Evolutionary conservation across 495 filamentous ascomycete genomes (phyloP).

Genomic region (Neurospora africana): DNA sequence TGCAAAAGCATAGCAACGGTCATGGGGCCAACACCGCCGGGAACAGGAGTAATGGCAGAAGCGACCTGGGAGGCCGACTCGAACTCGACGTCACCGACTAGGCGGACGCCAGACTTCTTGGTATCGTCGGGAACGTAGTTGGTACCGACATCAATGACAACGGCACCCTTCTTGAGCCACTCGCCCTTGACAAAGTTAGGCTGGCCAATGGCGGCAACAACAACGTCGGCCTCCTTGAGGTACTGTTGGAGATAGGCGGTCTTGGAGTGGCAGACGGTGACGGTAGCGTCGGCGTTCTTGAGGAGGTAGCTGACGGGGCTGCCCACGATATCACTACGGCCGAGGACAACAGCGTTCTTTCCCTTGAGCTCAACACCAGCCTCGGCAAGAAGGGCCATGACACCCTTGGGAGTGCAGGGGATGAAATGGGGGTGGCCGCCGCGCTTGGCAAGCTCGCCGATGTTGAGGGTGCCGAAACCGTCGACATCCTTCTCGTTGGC

Average conservation of each 20-base stretch:
- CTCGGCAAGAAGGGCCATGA: conserved; percentile 83
- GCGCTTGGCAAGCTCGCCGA: conserved; percentile 91
- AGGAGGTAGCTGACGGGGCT: conserved; percentile 92
- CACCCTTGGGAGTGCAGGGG: conserved; percentile 92
- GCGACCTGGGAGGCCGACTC: conserved; percentile 77
- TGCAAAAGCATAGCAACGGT: conserved; percentile 94
- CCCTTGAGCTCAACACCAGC: conserved; percentile 73
- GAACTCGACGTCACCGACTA: conserved; percentile 95
- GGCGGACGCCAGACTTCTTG: conserved; percentile 82
- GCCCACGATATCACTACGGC: conserved; percentile 93
- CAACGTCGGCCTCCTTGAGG: conserved; percentile 75
- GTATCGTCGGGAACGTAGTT: conserved; percentile 92
- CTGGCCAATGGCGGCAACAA: conserved; percentile 86
- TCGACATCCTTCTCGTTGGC: conserved; percentile 94
- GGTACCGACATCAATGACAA: conserved; percentile 96
- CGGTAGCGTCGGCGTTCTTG: conserved; percentile 90
- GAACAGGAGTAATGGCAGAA: conserved; percentile 93
- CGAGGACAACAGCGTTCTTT: conserved; percentile 90
- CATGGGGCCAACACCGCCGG: conserved; percentile 95
- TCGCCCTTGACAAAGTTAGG: conserved; percentile 84
- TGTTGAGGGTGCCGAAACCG: conserved; percentile 87
- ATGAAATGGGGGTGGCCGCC: conserved; percentile 78
- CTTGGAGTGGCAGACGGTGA: conserved; percentile 89
- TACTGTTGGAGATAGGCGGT: conserved; percentile 61
- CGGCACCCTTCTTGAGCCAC: conserved; percentile 85